These are phyloP conservation scores for Myriosclerotinia duriaeana DNA, from an alignment of 2,329 filamentous ascomycete genomes.

Conservation along the genomic window DNA sequence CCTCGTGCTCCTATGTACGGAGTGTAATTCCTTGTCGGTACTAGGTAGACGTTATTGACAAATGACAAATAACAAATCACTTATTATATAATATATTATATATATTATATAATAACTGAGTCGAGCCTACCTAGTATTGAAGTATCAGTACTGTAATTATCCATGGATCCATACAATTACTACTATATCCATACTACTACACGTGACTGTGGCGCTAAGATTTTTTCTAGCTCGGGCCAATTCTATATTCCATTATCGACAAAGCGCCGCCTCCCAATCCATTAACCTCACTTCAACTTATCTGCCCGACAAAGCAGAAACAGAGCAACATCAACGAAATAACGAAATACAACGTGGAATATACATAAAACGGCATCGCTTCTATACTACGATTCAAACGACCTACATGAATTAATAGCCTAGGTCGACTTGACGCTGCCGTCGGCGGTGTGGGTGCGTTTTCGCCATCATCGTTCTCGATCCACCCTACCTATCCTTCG, in stretches of 20 bases:
- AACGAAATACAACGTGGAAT: conserved; percentile 27
- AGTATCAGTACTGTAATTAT: no score
- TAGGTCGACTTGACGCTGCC: conserved; percentile 27
- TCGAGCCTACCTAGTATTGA: no score
- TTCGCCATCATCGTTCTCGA: conserved; percentile 28
- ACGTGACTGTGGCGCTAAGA: conserved; percentile 17
- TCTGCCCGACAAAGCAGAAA: conserved; percentile 15
- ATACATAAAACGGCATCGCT: conserved; percentile 23
- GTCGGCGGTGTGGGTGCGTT: conserved; percentile 29
- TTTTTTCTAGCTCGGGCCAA: background rate
- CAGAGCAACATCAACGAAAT: conserved; percentile 31
- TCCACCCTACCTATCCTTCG: conserved; percentile 26
- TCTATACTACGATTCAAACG: conserved; percentile 14
- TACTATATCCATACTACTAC: no score
- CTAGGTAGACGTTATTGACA: no score
- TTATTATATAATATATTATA: background rate
- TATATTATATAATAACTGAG: background rate
- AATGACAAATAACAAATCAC: no score
- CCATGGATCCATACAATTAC: no score
- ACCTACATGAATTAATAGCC: conserved; percentile 30
- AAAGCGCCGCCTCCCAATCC: conserved; percentile 16
- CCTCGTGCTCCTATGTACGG: no score
- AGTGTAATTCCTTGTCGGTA: no score
- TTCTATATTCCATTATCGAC: conserved; percentile 5
- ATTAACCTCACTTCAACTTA: conserved; percentile 16